These are phyloP conservation scores for Gnaphalium uliginosum DNA, from an alignment of 129 eudicot genomes.

Conservation along the genomic window DNA sequence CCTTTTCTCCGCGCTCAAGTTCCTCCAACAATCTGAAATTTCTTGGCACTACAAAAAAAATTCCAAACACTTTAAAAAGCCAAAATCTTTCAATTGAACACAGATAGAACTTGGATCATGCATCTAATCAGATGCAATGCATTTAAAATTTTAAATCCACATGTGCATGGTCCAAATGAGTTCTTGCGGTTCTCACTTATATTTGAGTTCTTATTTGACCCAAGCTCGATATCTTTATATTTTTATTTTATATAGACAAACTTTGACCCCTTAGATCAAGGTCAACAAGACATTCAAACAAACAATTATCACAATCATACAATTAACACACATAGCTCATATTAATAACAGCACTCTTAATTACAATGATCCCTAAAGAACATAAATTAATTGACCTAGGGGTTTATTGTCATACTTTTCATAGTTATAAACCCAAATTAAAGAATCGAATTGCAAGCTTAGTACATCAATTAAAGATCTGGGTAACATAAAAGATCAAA, in stretches of 20 bases:
- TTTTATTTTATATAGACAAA: neutral
- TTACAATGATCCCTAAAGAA: neutral
- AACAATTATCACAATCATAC: neutral
- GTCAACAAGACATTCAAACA: neutral
- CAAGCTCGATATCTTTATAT: neutral
- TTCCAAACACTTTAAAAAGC: neutral
- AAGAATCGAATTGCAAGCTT: neutral
- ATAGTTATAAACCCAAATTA: neutral
- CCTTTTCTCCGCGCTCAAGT: slow-evolving; percentile 92
- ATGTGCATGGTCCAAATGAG: too few species aligned
- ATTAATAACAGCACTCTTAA: neutral
- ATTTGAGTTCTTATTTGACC: too few species aligned
- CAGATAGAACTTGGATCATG: neutral
- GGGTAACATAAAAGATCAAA: neutral
- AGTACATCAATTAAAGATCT: neutral
- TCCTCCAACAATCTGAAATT: slow-evolving; percentile 90
- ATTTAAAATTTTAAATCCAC: too few species aligned
- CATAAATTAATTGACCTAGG: neutral
- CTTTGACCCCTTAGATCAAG: neutral
- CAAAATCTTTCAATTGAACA: neutral
- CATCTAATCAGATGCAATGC: too few species aligned
- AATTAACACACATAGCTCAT: neutral
- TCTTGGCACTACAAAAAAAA: slow-evolving; percentile 69
- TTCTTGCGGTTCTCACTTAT: too few species aligned
- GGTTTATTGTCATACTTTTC: neutral